Evolutionary conservation across 768 basidiomycete species (phyloP).

Genomic region (Suillus fuscotomentosus): DNA sequence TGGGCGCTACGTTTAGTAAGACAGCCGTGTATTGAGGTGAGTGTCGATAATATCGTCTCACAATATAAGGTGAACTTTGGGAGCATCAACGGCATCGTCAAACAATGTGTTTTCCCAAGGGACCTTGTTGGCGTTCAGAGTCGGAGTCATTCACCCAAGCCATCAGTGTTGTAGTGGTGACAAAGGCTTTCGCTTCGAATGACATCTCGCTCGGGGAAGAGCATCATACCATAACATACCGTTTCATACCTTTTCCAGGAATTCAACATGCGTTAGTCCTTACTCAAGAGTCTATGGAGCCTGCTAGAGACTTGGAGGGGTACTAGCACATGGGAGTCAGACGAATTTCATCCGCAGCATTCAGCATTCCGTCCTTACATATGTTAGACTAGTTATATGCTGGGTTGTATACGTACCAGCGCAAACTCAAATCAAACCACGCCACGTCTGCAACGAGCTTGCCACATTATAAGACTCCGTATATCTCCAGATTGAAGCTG

Average conservation of each 20-base stretch:
- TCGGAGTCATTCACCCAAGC: not conserved
- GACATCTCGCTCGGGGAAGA: not conserved
- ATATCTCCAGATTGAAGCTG: not conserved
- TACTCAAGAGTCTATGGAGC: not conserved
- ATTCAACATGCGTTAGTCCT: not conserved
- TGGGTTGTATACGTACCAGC: no score
- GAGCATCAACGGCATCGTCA: not conserved
- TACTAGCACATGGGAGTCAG: no score
- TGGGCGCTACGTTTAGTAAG: not conserved
- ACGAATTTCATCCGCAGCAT: no score
- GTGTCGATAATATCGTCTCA: not conserved
- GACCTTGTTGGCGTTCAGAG: not conserved
- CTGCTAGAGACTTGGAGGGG: not conserved
- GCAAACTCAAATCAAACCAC: no score
- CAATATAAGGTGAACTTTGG: not conserved
- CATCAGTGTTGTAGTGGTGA: not conserved
- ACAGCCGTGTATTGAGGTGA: not conserved
- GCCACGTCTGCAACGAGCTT: no score
- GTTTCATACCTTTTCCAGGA: not conserved
- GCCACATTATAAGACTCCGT: constrained; percentile 32
- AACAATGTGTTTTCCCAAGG: not conserved
- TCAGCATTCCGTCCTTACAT: no score
- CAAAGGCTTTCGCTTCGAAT: not conserved
- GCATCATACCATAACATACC: not conserved
- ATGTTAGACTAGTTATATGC: no score